Percentiles rank a stretch among this genome's conserved stretches.
phyloP scores from a whole-genome alignment of 768 basidiomycete species.

The Boletus sp. region DNA sequence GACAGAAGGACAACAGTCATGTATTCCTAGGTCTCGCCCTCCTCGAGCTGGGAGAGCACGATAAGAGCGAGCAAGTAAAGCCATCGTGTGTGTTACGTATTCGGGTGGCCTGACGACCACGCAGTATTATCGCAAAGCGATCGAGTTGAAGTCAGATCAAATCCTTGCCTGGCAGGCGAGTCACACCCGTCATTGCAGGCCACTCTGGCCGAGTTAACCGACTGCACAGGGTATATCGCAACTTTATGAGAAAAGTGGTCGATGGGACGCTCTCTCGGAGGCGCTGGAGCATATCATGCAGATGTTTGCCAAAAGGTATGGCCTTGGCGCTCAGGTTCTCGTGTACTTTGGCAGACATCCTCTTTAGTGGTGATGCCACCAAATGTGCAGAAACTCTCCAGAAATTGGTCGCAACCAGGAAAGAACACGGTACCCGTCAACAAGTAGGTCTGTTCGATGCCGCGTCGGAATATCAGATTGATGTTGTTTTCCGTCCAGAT shows the following conservation, averaged over 20 bases:
- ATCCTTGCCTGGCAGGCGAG: constrained; percentile 83
- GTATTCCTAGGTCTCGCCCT: constrained; percentile 83
- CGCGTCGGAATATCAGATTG: neutral
- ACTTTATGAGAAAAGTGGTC: constrained; percentile 63
- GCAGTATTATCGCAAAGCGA: constrained; percentile 80
- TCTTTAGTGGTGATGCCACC: constrained; percentile 60
- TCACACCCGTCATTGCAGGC: constrained; percentile 4
- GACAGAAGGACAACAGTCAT: constrained; percentile 46
- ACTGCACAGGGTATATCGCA: constrained; percentile 61
- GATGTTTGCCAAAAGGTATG: constrained; percentile 59
- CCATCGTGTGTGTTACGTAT: constrained; percentile 1
- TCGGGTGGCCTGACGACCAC: constrained; percentile 16
- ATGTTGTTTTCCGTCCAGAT: constrained; percentile 44
- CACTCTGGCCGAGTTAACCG: constrained; percentile 6
- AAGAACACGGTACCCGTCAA: constrained; percentile 55
- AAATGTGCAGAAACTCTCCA: constrained; percentile 85
- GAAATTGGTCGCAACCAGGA: constrained; percentile 63
- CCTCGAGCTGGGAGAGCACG: constrained; percentile 67
- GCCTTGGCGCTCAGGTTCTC: neutral
- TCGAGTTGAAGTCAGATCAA: constrained; percentile 63
- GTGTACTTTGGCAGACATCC: neutral
- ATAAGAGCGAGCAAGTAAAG: constrained; percentile 85
- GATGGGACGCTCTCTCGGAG: constrained; percentile 58
- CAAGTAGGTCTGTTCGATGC: constrained; percentile 43
- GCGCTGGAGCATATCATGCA: constrained; percentile 56